A percentile compares a stretch with the other conserved stretches of the same genome.
Evolutionary conservation across 345 rosid genomes (phyloP).

Genomic region (Bruguiera sexangula): DNA sequence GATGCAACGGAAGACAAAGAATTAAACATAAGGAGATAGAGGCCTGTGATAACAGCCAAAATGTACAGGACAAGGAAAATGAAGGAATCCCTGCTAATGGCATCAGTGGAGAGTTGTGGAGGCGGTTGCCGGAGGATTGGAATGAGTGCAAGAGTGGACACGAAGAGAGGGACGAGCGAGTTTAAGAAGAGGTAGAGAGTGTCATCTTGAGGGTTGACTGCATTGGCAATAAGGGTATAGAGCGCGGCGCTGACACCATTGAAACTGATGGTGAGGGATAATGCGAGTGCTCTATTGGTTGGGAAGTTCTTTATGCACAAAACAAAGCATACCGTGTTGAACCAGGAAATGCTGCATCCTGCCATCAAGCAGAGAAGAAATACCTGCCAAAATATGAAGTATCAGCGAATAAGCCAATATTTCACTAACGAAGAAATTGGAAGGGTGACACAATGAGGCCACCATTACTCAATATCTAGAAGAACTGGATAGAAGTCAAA

Average conservation of each 20-base stretch:
- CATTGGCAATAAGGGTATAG: constrained; percentile 62
- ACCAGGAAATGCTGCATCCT: constrained; percentile 90
- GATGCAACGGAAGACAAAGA: constrained; percentile 35
- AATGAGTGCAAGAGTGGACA: constrained; percentile 40
- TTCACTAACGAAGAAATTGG: not conserved
- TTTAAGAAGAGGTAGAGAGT: constrained; percentile 60
- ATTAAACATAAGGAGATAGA: constrained; percentile 58
- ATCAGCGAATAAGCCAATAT: not conserved
- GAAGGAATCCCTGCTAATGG: constrained; percentile 36
- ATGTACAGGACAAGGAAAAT: constrained; percentile 50
- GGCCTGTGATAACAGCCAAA: constrained; percentile 59
- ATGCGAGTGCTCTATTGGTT: constrained; percentile 53
- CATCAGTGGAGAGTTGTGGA: constrained; percentile 27
- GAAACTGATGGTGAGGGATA: constrained; percentile 70
- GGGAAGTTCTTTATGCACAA: constrained; percentile 76
- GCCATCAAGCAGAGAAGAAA: constrained; percentile 67
- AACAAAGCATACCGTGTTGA: constrained; percentile 78
- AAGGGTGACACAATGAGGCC: not conserved
- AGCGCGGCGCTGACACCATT: constrained; percentile 75
- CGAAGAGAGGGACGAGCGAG: constrained; percentile 51
- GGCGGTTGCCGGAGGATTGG: constrained; percentile 59
- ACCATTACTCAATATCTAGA: too few species aligned
- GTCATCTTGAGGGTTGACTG: constrained; percentile 39
- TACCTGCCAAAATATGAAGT: constrained; percentile 39
- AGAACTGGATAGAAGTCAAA: too few species aligned